Base-by-base conservation (phyloP, 1,284 basidiomycete species). In the Hortiboletus rubellus region DNA sequence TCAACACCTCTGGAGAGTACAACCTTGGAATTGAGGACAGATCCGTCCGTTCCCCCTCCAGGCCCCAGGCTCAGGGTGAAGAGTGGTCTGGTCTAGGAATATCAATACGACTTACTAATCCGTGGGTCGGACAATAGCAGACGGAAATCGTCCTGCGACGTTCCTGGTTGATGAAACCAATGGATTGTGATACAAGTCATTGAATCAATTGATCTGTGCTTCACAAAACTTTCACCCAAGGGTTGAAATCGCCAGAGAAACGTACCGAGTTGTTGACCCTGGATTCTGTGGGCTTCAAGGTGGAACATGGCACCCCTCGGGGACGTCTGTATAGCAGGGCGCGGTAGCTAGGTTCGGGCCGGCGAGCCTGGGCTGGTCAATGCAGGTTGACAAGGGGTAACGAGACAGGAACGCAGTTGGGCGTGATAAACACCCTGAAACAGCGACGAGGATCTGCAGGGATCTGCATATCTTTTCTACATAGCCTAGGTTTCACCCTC, bases 341-440 rank as follows among this genome's bases (percentile, higher is more conserved):
- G 36, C 55, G 48, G 64, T 53, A 48, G 50, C 52, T 38, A 45
- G 11, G 63, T 24, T 40, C 40, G 41, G 41, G 18, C 45, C 24
- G 43, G 47, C 37, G 38, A 55, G 46, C 47, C 33, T 41, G 33
- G 34, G 45, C 34, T 42, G 43, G 46, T 46, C 27, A 34, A 49
- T 47, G 40, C 30, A n/a, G 37, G 38, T 49, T 49, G 42, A 50
- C 33, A 52, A 52, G 27, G 44, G 49, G 54, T 53, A 58, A 58
- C 51, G 65, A 67, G 64, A 46, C 42, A 30, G 52, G 54, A 52
- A 34, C 69, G 66, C 68, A 60, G 55, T 52, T 59, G 46, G 48
- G 42, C 27, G 48, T 55, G 50, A 64, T 57, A 45, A 51, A 46
- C 52, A 46, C 36, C 56, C 49, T 70, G 66, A 68, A 68, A 70